Evolutionary conservation across 495 filamentous ascomycete genomes (phyloP).

Genomic region (Cairneyella variabilis): DNA sequence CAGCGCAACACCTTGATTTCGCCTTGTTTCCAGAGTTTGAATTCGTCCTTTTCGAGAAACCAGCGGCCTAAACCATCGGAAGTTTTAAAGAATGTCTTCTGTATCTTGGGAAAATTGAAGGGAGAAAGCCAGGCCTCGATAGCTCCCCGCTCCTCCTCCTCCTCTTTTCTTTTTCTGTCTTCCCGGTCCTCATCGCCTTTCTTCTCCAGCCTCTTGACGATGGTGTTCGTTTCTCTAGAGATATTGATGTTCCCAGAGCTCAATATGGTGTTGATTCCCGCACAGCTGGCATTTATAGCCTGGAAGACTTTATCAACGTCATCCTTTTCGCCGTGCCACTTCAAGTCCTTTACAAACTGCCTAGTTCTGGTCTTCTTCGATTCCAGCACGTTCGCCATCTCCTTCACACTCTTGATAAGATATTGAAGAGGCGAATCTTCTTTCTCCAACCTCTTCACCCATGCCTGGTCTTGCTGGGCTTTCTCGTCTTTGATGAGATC

Average conservation of each 20-base stretch:
- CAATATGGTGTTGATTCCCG: no score
- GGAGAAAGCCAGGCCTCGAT: slow-evolving; percentile 17
- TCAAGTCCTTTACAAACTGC: slow-evolving; percentile 2
- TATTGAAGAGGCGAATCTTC: slow-evolving; percentile 1
- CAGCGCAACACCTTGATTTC: slow-evolving; percentile 18
- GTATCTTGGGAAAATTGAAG: slow-evolving; percentile 16
- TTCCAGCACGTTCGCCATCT: slow-evolving; percentile 4
- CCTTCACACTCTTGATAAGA: background rate
- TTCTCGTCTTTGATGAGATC: background rate
- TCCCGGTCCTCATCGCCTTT: background rate
- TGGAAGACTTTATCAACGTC: slow-evolving; percentile 2
- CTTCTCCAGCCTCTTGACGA: background rate
- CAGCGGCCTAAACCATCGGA: slow-evolving; percentile 3
- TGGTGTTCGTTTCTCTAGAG: background rate
- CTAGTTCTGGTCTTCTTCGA: background rate
- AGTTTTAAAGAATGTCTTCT: slow-evolving; percentile 13
- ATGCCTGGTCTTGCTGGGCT: background rate
- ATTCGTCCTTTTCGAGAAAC: slow-evolving; percentile 20
- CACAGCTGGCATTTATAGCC: no score
- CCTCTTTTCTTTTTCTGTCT: background rate
- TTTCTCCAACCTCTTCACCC: slow-evolving; percentile 5
- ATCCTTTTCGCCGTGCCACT: slow-evolving; percentile 15
- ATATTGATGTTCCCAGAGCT: no score
- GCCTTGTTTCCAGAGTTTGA: slow-evolving; percentile 21
- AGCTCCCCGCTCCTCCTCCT: slow-evolving; percentile 5